phyloP scores from a whole-genome alignment of 768 basidiomycete genomes.

The Kwoniella europaea region DNA sequence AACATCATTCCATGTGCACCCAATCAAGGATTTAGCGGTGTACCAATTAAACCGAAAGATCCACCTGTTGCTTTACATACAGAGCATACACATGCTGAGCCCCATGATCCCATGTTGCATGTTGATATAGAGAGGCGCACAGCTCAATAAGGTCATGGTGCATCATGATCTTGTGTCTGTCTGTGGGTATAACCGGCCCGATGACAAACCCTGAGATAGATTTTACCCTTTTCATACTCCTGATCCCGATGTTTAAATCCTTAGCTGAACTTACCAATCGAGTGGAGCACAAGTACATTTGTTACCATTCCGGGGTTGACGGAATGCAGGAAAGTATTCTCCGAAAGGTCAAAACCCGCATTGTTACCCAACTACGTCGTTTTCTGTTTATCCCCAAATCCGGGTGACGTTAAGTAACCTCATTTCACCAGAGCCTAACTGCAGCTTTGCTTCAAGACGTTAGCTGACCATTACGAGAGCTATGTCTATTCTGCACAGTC shows the following conservation, averaged over 20 bases:
- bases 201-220: neutral
- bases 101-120: neutral
- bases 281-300: neutral
- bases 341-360: neutral
- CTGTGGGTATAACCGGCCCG: neutral
- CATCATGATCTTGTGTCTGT: too few species aligned
- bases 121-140: too few species aligned
- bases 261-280: neutral
- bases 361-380: neutral
- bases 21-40: neutral
- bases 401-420: neutral
- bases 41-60: neutral
- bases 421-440: neutral
- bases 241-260: neutral
- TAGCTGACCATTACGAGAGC: too few species aligned
- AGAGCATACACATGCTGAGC: neutral
- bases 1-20: too few species aligned
- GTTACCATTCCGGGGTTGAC: constrained; percentile 6
- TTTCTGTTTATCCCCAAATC: neutral
- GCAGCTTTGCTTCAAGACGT: too few species aligned
- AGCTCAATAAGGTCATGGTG: neutral
- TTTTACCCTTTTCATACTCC: neutral
- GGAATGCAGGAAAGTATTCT: constrained; percentile 1
- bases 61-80: neutral
- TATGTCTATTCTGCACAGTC: too few species aligned